phyloP scores from a whole-genome alignment of 2,329 filamentous ascomycete species.

The Trichoderma sp. region DNA sequence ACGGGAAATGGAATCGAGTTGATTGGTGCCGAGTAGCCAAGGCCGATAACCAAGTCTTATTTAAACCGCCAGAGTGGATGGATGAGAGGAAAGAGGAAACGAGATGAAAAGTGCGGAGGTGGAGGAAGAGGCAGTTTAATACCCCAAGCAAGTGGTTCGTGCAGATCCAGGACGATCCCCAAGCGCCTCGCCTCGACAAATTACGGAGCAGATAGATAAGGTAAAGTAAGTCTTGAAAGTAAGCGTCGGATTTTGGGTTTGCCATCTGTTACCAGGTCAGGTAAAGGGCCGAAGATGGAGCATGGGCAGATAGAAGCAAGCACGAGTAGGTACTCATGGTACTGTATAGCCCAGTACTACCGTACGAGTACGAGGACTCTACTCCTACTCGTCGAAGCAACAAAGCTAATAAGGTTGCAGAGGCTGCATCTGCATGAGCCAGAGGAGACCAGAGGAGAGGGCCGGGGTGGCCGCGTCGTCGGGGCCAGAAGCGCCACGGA shows the following conservation, averaged over 20 bases:
- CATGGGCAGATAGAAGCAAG: background rate
- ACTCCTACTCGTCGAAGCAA: background rate
- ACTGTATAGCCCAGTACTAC: background rate
- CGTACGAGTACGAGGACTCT: background rate
- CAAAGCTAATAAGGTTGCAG: constrained; percentile 12
- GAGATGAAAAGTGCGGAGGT: constrained; percentile 12
- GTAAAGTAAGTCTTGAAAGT: background rate
- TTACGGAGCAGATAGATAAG: background rate
- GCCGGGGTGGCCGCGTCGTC: constrained; percentile 15
- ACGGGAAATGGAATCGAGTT: background rate
- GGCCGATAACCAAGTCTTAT: background rate
- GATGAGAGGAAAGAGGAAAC: background rate
- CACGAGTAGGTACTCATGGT: background rate
- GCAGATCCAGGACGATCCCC: constrained; percentile 9
- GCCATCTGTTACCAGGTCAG: constrained; percentile 1
- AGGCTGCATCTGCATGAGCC: background rate
- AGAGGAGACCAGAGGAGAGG: background rate
- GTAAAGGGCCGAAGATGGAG: constrained; percentile 18
- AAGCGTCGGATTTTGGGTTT: background rate
- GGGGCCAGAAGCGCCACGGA: constrained; percentile 9
- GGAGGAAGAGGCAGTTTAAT: constrained; percentile 28
- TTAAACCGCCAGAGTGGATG: background rate
- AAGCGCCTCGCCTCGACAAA: background rate
- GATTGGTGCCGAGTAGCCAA: background rate
- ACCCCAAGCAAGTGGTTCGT: constrained; percentile 10